Evolutionary conservation across 1,284 basidiomycete genomes (phyloP), one percentile per base, ranked within the genome.

Genomic region (Marasmius tenuissimus): DNA sequence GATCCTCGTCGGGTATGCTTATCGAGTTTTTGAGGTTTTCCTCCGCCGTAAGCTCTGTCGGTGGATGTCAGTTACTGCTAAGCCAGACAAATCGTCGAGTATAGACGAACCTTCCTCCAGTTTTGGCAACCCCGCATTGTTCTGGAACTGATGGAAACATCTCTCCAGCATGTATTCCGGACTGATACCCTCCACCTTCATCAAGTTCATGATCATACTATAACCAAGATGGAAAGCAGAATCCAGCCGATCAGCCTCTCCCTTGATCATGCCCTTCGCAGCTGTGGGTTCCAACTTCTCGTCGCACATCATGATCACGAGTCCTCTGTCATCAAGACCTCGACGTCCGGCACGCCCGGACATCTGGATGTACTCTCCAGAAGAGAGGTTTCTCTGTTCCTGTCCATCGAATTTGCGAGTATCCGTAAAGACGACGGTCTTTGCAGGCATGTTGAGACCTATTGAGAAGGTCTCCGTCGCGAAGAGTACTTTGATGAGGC

Each of bases 301-400:
- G 76, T 99, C 97, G 73, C 93, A 94, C 97, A 99, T 99, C 95
- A 99, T 94, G 71, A 99, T 98, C 65, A 99, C 97, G 60, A 99
- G 95, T 65, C 97, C 97, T n/a, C 97, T 88, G 67, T 98, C 97
- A 74, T 99, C 97, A 61, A 99, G 80, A 50, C 97, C 97, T 78
- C 97, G 89, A 72, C 97, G 90, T 69, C 97, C 97, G 4, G 97
- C 97, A 67, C 97, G 93, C 60, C 97, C 97, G 0, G 96, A 97
- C 97, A 99, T 99, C 73, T 98, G 96, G 69, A 97, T 96, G 76
- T 98, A 98, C 81, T 98, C 96, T 64, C 95, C 91, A 1, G 86
- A 90, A 0, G 88, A 92, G 48, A 99, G 81, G 72, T 96, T 94
- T 42, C 97, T 85, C 79, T 98, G 97, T 70, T 97, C 94, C 58